Conservation (phyloP, 257 asterid species). For the Echium plantagineum region DNA sequence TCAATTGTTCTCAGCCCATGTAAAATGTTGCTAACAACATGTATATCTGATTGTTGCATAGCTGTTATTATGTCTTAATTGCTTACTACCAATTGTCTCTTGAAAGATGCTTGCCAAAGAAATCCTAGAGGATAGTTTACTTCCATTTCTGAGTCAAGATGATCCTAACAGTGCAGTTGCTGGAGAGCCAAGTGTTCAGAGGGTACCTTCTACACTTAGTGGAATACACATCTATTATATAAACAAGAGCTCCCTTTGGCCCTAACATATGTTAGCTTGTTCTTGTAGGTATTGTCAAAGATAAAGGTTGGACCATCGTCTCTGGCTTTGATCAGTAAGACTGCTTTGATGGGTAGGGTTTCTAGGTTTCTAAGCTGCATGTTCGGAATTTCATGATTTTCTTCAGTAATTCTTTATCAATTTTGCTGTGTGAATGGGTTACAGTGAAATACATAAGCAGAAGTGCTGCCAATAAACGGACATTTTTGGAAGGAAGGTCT, state of each 20-base stretch:
- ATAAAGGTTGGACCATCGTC: conserved; percentile 90
- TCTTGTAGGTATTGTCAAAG: conserved; percentile 69
- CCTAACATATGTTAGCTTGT: neutral
- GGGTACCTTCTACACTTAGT: conserved; percentile 34
- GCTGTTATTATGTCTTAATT: neutral
- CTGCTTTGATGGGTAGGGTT: conserved; percentile 77
- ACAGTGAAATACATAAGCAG: conserved; percentile 74
- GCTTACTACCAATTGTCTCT: conserved; percentile 1
- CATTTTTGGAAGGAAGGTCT: conserved; percentile 59
- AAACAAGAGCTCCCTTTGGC: neutral
- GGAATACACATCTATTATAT: neutral
- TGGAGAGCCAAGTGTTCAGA: conserved; percentile 43
- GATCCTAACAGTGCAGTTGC: conserved; percentile 51
- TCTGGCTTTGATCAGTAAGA: conserved; percentile 67
- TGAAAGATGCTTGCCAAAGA: conserved; percentile 82
- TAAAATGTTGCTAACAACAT: neutral
- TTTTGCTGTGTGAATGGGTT: conserved; percentile 12
- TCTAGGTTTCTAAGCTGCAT: conserved; percentile 2
- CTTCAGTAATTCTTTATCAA: conserved; percentile 1
- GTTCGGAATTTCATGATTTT: neutral
- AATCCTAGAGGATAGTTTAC: conserved; percentile 70
- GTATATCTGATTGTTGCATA: neutral
- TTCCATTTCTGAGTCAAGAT: conserved; percentile 52
- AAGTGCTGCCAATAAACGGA: conserved; percentile 68
- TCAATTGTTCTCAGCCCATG: neutral